Conservation (phyloP, 768 basidiomycete species). For the Aureoboletus auriporus region DNA sequence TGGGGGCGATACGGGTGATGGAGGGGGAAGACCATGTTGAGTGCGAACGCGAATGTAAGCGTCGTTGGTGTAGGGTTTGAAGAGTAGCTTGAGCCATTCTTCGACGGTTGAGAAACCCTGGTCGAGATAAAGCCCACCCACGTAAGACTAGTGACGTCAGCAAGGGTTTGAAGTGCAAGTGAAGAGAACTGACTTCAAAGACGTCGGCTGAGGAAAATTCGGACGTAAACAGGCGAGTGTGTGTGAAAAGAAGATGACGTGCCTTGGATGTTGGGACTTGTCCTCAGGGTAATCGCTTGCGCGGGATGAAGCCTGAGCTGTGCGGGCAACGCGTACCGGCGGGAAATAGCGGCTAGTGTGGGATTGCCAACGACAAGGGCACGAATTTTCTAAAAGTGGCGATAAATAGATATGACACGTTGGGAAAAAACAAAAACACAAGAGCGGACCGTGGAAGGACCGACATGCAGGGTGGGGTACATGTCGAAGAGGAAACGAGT, state of each 20-base stretch:
- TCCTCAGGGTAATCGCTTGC: constrained; percentile 66
- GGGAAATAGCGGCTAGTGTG: constrained; percentile 68
- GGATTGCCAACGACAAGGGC: constrained; percentile 71
- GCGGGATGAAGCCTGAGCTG: constrained; percentile 63
- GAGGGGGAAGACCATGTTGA: constrained; percentile 60
- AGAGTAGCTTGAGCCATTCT: constrained; percentile 58
- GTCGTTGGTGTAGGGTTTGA: constrained; percentile 56
- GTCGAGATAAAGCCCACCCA: constrained; percentile 74
- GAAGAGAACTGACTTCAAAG: constrained; percentile 55
- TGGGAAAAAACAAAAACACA: neutral
- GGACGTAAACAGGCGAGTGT: constrained; percentile 1
- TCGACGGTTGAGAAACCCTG: constrained; percentile 56
- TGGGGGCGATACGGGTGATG: constrained; percentile 23
- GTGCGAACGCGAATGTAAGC: constrained; percentile 62
- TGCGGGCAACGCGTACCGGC: constrained; percentile 61
- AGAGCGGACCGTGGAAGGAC: constrained; percentile 58
- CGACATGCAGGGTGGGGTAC: constrained; percentile 70
- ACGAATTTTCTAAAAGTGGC: constrained; percentile 61
- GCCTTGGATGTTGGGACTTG: constrained; percentile 74
- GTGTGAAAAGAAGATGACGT: constrained; percentile 10
- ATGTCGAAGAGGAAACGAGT: constrained; percentile 59
- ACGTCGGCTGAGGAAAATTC: constrained; percentile 53
- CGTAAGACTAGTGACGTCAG: constrained; percentile 52
- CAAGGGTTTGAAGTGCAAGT: neutral
- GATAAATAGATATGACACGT: too few species aligned